Conservation (phyloP, 2,329 filamentous ascomycete genomes). For the Cytospora piceicola region DNA sequence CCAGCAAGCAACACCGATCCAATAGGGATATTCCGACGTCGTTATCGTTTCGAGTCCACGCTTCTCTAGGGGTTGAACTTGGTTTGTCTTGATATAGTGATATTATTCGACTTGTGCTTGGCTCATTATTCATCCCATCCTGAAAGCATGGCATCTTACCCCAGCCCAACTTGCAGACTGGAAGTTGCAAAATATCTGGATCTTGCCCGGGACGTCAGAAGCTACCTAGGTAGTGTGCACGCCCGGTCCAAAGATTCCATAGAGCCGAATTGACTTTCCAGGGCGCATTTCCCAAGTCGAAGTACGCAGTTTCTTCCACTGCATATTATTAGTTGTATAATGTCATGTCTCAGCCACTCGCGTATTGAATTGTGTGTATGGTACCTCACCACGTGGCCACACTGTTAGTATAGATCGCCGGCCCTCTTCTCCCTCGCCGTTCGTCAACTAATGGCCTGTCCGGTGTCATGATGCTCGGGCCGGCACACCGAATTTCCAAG, state of each 20-base stretch:
- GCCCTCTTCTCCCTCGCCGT: conserved; percentile 4
- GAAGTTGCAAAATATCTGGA: background rate
- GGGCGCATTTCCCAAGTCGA: background rate
- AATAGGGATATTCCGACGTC: background rate
- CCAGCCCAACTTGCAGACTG: background rate
- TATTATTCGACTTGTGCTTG: background rate
- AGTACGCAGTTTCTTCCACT: background rate
- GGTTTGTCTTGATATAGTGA: background rate
- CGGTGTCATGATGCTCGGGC: conserved; percentile 1
- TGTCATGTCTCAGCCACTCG: background rate
- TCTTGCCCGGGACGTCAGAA: no score
- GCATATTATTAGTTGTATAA: conserved; percentile 16
- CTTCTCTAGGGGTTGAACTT: background rate
- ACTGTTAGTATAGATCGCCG: conserved; percentile 9
- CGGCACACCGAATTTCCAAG: conserved; percentile 5
- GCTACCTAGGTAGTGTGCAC: background rate
- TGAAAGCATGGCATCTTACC: background rate
- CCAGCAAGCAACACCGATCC: background rate
- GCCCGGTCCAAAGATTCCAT: conserved; percentile 1
- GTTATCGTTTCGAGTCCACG: no score
- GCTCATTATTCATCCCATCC: background rate
- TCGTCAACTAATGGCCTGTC: background rate
- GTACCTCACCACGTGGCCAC: conserved; percentile 8
- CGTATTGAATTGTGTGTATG: background rate
- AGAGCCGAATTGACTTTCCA: background rate